Conservation (phyloP, 495 filamentous ascomycete genomes). For the Talaromyces adpressus region DNA sequence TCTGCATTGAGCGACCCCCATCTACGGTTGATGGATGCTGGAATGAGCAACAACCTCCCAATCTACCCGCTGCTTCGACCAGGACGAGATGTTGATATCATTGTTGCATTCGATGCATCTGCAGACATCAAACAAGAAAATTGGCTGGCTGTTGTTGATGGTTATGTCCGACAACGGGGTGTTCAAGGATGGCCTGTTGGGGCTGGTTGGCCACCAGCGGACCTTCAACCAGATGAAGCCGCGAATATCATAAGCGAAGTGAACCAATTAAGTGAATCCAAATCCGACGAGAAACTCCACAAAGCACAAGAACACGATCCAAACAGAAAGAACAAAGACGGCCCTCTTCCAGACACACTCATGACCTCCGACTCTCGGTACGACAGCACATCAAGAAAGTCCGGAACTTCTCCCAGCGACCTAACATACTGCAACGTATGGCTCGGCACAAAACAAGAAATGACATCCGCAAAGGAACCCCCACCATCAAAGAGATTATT, state of each 20-base stretch:
- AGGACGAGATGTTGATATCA: conserved; percentile 78
- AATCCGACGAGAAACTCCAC: conserved; percentile 56
- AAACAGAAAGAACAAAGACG: conserved; percentile 11
- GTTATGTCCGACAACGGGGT: conserved; percentile 80
- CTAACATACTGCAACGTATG: conserved; percentile 90
- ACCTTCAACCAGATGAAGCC: conserved; percentile 44
- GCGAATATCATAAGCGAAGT: conserved; percentile 62
- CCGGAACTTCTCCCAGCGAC: conserved; percentile 29
- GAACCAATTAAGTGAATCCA: conserved; percentile 49
- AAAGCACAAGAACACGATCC: conserved; percentile 50
- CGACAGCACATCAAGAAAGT: conserved; percentile 2
- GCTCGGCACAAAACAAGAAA: conserved; percentile 78
- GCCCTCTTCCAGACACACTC: conserved; percentile 8
- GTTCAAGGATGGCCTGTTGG: conserved; percentile 92
- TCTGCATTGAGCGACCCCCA: conserved; percentile 62
- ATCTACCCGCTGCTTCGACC: conserved; percentile 89
- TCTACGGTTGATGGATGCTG: conserved; percentile 90
- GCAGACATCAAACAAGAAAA: conserved; percentile 82
- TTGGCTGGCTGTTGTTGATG: conserved; percentile 88
- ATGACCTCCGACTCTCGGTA: conserved; percentile 11
- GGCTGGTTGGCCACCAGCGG: conserved; percentile 73
- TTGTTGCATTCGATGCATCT: conserved; percentile 84
- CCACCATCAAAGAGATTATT: conserved; percentile 57
- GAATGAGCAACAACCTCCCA: conserved; percentile 96
- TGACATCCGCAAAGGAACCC: conserved; percentile 50